Evolutionary conservation across 768 basidiomycete species (phyloP), one percentile per base, ranked within the genome.

Genomic region (Suillus lakei): DNA sequence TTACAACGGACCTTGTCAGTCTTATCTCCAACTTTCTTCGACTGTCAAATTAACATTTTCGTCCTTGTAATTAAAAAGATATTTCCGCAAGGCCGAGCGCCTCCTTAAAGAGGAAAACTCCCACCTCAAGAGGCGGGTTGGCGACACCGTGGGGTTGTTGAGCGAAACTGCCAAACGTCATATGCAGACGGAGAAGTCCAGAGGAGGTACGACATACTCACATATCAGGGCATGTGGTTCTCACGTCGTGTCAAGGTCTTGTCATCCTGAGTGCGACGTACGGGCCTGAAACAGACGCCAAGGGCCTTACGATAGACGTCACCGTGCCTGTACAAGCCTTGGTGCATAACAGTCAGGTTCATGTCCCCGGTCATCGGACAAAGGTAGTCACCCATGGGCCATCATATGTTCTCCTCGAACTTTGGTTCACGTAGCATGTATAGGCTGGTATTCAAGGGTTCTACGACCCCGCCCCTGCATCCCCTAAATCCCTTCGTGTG

Each of bases 361-460:
- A 88, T 72, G 89, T 96, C 67, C 87, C 94, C 48, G 87, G 88
- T 60, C 89, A 88, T 54, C 82, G 89, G 70, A 82, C 86, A 55
- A 97, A 96, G 85, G 91, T 93, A 62, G 18, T n/a, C 18, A 36
- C 4, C 39, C 23, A n/a, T n/a, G n/a, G n/a, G n/a, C n/a, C n/a
- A n/a, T 53, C 28, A 30, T 54, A 32, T n/a, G 9, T 43, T 59
- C 48, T 58, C 23, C 26, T 30, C 55, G 30, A 54, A 23, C 21
- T 28, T 34, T 34, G 26, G 55, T 28, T 59, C 28, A 54, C 56
- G 26, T 38, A 56, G 23, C 61, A 63, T 65, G 41, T 61, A 38
- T 69, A 91, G 92, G 81, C 88, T 65, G 85, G 87, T 32, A 81
- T 97, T 46, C 89, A 93, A 72, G 95, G 95, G n/a, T 95, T 98